These are phyloP conservation scores for Pleurotus platypus DNA, from an alignment of 768 basidiomycete genomes.

Conservation along the genomic window DNA sequence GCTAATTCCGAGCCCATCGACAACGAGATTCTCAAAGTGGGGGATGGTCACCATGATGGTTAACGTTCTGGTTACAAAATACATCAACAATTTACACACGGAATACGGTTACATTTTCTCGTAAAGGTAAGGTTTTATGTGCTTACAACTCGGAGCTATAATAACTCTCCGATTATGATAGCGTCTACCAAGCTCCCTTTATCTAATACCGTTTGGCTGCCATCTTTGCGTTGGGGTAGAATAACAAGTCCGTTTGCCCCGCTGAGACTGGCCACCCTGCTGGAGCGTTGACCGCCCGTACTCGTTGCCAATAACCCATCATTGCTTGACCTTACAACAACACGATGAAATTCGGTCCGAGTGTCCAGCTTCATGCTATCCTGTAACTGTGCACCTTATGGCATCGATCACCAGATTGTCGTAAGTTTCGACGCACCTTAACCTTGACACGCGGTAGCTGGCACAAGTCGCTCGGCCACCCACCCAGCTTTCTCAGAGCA, in stretches of 20 bases:
- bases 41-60: neutral
- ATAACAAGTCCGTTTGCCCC: conserved; percentile 79
- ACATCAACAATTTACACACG: too few species aligned
- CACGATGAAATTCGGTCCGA: conserved; percentile 83
- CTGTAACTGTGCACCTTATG: conserved; percentile 39
- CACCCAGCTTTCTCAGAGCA: conserved; percentile 68
- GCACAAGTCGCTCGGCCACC: conserved; percentile 51
- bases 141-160: neutral
- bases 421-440: conserved; percentile 40
- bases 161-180: conserved; percentile 67
- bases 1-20: too few species aligned
- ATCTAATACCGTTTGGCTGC: conserved; percentile 34
- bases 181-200: conserved; percentile 56
- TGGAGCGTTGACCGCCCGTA: conserved; percentile 86
- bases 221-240: conserved; percentile 45
- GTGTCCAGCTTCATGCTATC: conserved; percentile 64
- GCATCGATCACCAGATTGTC: neutral
- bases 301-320: conserved; percentile 62
- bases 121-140: too few species aligned
- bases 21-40: too few species aligned
- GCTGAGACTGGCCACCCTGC: conserved; percentile 73
- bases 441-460: conserved; percentile 62
- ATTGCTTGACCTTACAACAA: conserved; percentile 44
- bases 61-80: too few species aligned
- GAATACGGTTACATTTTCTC: too few species aligned